Base-by-base conservation (phyloP, 352 stramenopile genomes). In the Phytophthora aleatoria region DNA sequence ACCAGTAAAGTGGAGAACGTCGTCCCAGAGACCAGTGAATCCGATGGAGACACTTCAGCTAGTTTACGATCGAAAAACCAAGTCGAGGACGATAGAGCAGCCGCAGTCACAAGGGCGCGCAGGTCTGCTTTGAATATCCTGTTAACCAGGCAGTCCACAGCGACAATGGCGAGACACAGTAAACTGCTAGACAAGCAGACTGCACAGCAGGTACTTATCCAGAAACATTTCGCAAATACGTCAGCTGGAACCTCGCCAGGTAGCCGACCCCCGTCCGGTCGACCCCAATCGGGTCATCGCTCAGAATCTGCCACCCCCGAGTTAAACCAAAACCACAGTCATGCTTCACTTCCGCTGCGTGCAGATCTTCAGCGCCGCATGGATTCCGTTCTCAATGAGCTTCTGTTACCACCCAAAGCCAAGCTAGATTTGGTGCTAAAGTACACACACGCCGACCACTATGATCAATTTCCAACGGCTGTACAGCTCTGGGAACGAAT, bases 371-470 rank as follows among this genome's bases (percentile, higher is more conserved):
- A 92, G 43, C 67, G 64, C 27, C 76, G 83, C 0, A 87, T 92
- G 77, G 82, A 89, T 53, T 59, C 51, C 0, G 79, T 88, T 13
- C 52, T 92, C 9, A 74, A 65, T 6, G 62, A 59, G 1, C 63
- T 92, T 8, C 63, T 69, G 30, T 63, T 92, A 54, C 74, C 73
- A 4, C 70, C 83, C 3, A 85, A 87, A 49, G 42, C 62, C 2
- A 92, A 92, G 27, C 62, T 90, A 4, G 73, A 83, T 13, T 60
- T 90, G n/a, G 81, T 92, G n/a, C 73, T 92, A 8, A 92, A 90
- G 66, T 92, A 92, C 49, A 92, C 83, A 1, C 74, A 88, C 10
- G 67, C 54, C 0, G 76, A 84, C 30, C 52, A 81, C 49, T 90
- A 83, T 67, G 71, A 88, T n/a, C 70, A 70, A 20, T 89, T 92